Percentiles rank a stretch among this genome's conserved stretches.
Evolutionary conservation across 805 yeast species (phyloP).

Genomic region (Jamesozyma piceae): DNA sequence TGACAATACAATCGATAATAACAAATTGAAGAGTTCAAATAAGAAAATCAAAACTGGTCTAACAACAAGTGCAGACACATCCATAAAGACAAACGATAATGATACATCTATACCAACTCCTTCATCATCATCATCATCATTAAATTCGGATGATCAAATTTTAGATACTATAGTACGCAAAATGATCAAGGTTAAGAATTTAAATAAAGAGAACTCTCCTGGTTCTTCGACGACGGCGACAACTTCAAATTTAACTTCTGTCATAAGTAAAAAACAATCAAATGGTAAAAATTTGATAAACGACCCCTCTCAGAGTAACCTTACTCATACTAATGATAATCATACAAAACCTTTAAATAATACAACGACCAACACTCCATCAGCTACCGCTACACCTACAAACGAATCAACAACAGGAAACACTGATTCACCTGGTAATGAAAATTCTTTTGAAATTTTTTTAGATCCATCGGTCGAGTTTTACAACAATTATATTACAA

Average conservation of each 20-base stretch:
- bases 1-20: background rate
- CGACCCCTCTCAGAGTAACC: too few species aligned
- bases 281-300: too few species aligned
- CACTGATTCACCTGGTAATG: too few species aligned
- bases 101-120: background rate
- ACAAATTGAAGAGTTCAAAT: background rate
- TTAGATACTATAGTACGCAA: slow-evolving; percentile 2
- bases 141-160: background rate
- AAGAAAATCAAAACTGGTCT: background rate
- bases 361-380: background rate
- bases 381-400: background rate
- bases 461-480: slow-evolving; percentile 1
- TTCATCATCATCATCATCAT: background rate
- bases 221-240: background rate
- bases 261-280: too few species aligned
- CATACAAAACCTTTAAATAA: background rate
- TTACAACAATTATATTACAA: background rate
- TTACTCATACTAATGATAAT: too few species aligned
- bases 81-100: background rate
- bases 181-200: slow-evolving; percentile 1
- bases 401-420: background rate
- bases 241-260: too few species aligned
- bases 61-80: background rate
- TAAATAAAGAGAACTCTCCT: background rate
- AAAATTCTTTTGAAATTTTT: too few species aligned